These are phyloP conservation scores for Cercophora scortea DNA, from an alignment of 495 filamentous ascomycete species.

Conservation along the genomic window DNA sequence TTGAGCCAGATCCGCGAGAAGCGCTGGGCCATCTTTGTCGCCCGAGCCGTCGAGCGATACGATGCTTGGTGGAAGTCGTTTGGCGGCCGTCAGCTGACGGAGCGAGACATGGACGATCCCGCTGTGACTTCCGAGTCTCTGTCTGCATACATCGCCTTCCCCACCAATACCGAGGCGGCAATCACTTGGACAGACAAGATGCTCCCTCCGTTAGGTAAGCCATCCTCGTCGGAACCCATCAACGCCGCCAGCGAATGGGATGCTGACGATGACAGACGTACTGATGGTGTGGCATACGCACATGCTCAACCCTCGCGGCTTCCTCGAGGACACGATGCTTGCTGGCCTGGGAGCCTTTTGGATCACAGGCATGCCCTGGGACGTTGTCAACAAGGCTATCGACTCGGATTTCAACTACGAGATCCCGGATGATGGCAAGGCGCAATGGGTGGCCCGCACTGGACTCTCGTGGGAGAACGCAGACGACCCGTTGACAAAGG, in stretches of 20 bases:
- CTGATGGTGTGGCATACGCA: constrained; percentile 88
- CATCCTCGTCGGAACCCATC: no score
- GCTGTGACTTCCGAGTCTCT: background rate
- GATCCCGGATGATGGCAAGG: constrained; percentile 35
- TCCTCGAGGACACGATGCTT: constrained; percentile 70
- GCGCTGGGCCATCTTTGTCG: constrained; percentile 70
- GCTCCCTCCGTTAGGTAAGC: constrained; percentile 33
- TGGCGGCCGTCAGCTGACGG: constrained; percentile 19
- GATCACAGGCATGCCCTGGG: constrained; percentile 65
- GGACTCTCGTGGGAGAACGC: constrained; percentile 52
- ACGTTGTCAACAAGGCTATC: constrained; percentile 54
- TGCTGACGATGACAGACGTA: constrained; percentile 47
- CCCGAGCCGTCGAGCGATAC: constrained; percentile 67
- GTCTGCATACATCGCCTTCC: constrained; percentile 17
- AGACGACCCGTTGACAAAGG: constrained; percentile 40
- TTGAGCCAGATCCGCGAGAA: constrained; percentile 61
- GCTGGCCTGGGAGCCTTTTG: constrained; percentile 52
- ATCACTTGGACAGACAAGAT: constrained; percentile 21
- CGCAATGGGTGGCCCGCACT: constrained; percentile 44
- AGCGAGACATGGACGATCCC: constrained; percentile 18
- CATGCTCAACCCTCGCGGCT: constrained; percentile 73
- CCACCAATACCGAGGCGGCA: constrained; percentile 2
- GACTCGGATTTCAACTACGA: constrained; percentile 57
- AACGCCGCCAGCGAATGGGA: no score
- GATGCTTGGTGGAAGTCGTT: constrained; percentile 57